Conservation (phyloP, 495 filamentous ascomycete genomes). For the Podospora tetraspora region DNA sequence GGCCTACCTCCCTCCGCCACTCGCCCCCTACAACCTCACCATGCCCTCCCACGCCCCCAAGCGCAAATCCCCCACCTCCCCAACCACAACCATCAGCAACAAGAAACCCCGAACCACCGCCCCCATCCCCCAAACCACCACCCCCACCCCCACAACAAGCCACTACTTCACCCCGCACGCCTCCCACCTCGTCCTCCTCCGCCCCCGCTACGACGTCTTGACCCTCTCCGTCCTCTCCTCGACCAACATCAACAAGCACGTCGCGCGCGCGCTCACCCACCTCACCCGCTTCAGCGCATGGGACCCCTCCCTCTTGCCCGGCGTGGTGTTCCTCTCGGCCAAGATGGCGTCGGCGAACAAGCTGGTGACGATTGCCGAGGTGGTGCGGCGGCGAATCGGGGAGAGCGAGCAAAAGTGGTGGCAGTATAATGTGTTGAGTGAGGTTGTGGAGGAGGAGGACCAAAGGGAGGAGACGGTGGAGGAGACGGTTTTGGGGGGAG, state of each 20-base stretch:
- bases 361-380: conserved; percentile 59
- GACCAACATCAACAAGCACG: conserved; percentile 51
- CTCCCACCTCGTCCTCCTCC: conserved; percentile 26
- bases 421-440: conserved; percentile 53
- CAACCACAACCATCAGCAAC: not conserved
- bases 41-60: not conserved
- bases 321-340: conserved; percentile 45
- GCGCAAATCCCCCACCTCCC: not conserved
- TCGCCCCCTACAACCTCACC: not conserved
- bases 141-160: conserved; percentile 8
- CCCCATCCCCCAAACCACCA: not conserved
- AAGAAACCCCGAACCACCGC: conserved; percentile 20
- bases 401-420: conserved; percentile 50
- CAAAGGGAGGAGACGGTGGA: conserved; percentile 27
- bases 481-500: conserved; percentile 33
- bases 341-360: conserved; percentile 51
- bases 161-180: conserved; percentile 22
- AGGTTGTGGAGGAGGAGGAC: conserved; percentile 23
- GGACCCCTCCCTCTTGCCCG: conserved; percentile 25
- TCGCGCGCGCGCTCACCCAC: conserved; percentile 39
- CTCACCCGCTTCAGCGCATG: conserved; percentile 34
- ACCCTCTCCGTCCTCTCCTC: conserved; percentile 49
- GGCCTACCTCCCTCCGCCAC: not conserved
- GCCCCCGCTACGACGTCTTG: conserved; percentile 35
- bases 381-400: conserved; percentile 55